These are phyloP conservation scores for Zygnema circumcarinatum DNA, from an alignment of 139 green algal genomes.

Conservation along the genomic window DNA sequence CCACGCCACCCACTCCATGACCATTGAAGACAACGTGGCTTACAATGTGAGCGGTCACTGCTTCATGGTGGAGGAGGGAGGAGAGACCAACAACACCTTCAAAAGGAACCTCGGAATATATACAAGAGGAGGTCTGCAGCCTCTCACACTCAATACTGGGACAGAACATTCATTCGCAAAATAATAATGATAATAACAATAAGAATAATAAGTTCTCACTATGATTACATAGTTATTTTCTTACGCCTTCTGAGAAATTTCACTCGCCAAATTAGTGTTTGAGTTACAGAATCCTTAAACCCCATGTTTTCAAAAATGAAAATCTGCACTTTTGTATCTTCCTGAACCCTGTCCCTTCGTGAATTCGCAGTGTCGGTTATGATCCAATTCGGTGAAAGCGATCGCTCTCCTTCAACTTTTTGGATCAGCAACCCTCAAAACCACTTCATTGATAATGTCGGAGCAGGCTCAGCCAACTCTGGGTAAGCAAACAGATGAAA, in stretches of 20 bases:
- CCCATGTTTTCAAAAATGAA: no score
- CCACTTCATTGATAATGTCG: constrained; percentile 64
- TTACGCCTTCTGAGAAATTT: no score
- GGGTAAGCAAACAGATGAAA: background rate
- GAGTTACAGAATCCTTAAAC: background rate
- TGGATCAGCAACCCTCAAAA: constrained; percentile 82
- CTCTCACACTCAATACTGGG: no score
- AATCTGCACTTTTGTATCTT: no score
- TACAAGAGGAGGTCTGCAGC: background rate
- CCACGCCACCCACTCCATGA: constrained; percentile 56
- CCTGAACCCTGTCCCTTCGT: no score
- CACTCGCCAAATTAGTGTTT: background rate
- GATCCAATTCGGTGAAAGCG: constrained; percentile 67
- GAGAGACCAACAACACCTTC: constrained; percentile 62
- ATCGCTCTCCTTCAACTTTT: constrained; percentile 76
- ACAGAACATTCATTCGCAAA: background rate
- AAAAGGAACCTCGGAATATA: constrained; percentile 68
- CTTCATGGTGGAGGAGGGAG: constrained; percentile 71
- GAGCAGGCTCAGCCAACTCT: constrained; percentile 50
- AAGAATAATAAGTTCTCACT: background rate
- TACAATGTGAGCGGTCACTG: constrained; percentile 76
- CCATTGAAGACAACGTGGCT: constrained; percentile 66
- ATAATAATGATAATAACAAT: background rate
- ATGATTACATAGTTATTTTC: background rate
- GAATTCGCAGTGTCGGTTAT: no score